Base-by-base conservation (phyloP, 139 green algal species). In the Micractinium conductrix region DNA sequence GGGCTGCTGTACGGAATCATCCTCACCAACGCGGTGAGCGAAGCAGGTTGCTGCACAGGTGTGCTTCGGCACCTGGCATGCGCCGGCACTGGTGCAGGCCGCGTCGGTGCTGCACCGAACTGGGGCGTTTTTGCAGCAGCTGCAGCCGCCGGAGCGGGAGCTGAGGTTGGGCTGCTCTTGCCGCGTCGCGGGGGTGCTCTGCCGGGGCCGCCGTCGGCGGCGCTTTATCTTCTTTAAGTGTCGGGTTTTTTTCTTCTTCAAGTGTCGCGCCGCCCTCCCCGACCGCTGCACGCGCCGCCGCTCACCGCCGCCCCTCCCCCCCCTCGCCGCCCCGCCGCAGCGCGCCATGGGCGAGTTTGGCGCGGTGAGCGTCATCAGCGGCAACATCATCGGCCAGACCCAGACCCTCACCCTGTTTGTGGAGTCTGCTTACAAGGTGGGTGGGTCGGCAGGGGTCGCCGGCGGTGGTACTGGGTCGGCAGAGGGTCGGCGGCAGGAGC, bases 301-400 rank as follows among this genome's bases (percentile, higher is more conserved):
- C 67, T 44, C 21, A 76, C 70, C 40, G 10, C 70, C 21, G 42
- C 70, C 22, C 14, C 70, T 53, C 24, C 24, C 70, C 6, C 71
- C 71, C 74, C n/a, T n/a, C 8, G 1, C 1, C 16, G 14, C 45
- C 10, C 73, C 35, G 1, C 37, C 17, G 74, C 86, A 92, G 85
- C 90, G 95, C 28, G 95, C 95, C 42, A 96, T 98, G 91, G 95
- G 95, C 28, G 95, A 98, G 91, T 98, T 98, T 89, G 95, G 95
- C 2, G 95, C 95, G 0, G 93, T 98, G 38, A 93, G 90, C 17
- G 95, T 98, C 68, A 97, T 98, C 82, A 95, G 91, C 45, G 95
- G 95, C 80, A 98, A 98, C 88, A 98, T 98, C 86, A 95, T 98
- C 58, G 95, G 95, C 17, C 89, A 93, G 78, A 98, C 95, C 28